These are phyloP conservation scores for Podospora appendiculata DNA, from an alignment of 495 filamentous ascomycete species.

Conservation along the genomic window DNA sequence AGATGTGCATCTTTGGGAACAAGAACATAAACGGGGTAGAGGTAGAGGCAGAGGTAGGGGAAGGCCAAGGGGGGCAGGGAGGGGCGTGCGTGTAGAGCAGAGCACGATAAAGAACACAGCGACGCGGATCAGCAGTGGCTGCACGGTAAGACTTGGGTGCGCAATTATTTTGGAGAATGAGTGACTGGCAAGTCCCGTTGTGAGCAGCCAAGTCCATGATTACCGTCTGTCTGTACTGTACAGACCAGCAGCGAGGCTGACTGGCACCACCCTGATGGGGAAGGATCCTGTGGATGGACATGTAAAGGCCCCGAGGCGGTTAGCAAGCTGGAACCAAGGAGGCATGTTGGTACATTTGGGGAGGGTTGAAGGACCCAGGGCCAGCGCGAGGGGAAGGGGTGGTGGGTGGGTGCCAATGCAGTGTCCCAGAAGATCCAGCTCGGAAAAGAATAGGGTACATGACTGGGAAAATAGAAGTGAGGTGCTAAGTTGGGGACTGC, in stretches of 20 bases:
- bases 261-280: conserved; percentile 15
- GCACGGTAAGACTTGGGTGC: conserved; percentile 11
- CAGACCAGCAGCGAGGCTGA: conserved; percentile 6
- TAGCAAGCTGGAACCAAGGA: not conserved
- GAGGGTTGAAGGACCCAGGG: not conserved
- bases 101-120: conserved; percentile 3
- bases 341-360: conserved; percentile 3
- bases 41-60: too few relatives aligned
- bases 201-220: not conserved
- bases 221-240: not conserved
- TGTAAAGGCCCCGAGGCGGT: conserved; percentile 5
- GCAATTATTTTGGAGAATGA: conserved; percentile 2
- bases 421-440: conserved; percentile 1
- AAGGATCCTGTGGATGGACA: conserved; percentile 11
- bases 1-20: conserved; percentile 18
- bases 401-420: conserved; percentile 1
- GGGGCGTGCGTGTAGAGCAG: conserved; percentile 12
- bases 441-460: conserved; percentile 13
- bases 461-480: conserved; percentile 21
- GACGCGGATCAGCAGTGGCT: conserved; percentile 5
- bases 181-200: not conserved
- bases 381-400: not conserved
- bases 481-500: conserved; percentile 15
- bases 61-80: conserved; percentile 1
- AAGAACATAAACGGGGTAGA: not conserved